phyloP scores from a whole-genome alignment of 2,329 filamentous ascomycete genomes.

The Corinectria fuckeliana region DNA sequence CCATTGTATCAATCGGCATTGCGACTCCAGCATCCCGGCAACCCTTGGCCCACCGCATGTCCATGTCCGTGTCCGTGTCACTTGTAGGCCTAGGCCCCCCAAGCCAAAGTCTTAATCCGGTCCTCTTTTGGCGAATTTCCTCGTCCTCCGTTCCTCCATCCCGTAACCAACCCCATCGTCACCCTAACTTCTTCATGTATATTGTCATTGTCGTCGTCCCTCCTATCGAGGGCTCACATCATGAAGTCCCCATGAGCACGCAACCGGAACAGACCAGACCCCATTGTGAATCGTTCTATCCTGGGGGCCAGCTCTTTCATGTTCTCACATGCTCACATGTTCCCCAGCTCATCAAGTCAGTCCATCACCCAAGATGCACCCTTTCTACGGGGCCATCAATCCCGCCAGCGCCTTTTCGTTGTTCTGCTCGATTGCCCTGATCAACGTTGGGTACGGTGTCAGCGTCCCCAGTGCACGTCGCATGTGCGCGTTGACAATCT shows the following conservation, averaged over 20 bases:
- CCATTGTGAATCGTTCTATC: neutral
- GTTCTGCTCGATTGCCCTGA: constrained; percentile 67
- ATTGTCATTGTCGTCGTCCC: neutral
- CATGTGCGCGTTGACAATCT: constrained; percentile 89
- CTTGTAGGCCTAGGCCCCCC: neutral
- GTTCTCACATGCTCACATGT: neutral
- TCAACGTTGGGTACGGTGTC: constrained; percentile 85
- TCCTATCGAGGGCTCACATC: neutral
- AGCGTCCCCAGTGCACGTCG: constrained; percentile 85
- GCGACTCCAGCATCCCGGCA: neutral
- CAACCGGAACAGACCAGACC: neutral
- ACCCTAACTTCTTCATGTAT: neutral
- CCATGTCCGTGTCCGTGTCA: neutral
- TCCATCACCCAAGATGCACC: neutral
- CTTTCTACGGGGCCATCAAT: constrained; percentile 38
- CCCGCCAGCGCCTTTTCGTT: constrained; percentile 60
- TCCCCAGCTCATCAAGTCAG: neutral
- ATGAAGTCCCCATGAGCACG: neutral
- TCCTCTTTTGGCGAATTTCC: neutral
- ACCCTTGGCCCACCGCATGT: neutral
- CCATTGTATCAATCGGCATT: constrained; percentile 7
- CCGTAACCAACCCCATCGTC: neutral
- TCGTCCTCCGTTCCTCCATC: neutral
- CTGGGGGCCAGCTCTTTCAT: neutral
- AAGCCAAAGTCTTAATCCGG: neutral